Evolutionary conservation across 176 grass and related monocot species (phyloP), one percentile per base, ranked within the genome.

Genomic region (Musa schizocarpa): DNA sequence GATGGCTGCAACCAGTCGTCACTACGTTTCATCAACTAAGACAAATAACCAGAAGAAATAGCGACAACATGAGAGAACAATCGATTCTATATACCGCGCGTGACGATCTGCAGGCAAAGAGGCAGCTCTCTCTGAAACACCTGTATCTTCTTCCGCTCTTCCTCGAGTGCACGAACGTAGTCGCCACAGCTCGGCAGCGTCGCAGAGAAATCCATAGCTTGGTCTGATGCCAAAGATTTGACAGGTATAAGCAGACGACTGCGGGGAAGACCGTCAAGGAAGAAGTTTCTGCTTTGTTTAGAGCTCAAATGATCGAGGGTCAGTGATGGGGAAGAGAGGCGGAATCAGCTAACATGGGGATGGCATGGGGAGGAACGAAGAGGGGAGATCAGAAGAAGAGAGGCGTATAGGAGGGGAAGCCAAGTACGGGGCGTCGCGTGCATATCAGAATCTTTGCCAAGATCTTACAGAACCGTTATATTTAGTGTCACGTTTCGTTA

Each of bases 91-190:
- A 29, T 83, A 97, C 94, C 84, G 29, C 88, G 82, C 2, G 86
- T 88, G 63, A 98, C 90, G 82, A 98, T 90, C 26, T 89, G 56
- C 54, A 98, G 77, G 62, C 94, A 97, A 67, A 97, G 88, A 0
- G 94, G 94, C 2, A 97, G 81, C 82, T 97, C 94, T 11, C 94
- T 79, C 75, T 83, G 86, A 74, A 97, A 97, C 6, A 97, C 94
- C 74, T 87, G 72, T 77, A 97, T 97, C 80, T 97, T 97, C 76
- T 77, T 74, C 4, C 86, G 86, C 82, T 97, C 94, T 53, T 90
- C 86, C 81, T 97, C 94, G 49, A 97, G 90, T 16, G 87, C 85
- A 14, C 81, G 72, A 22, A 97, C 73, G 71, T 93, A 97, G 52
- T 91, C 88, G 10, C 70, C 52, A 22, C 51, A 78, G 21, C 62